A percentile compares a stretch with the other conserved stretches of the same genome.
phyloP scores from a whole-genome alignment of 768 basidiomycete genomes.

The Suillus subaureus region DNA sequence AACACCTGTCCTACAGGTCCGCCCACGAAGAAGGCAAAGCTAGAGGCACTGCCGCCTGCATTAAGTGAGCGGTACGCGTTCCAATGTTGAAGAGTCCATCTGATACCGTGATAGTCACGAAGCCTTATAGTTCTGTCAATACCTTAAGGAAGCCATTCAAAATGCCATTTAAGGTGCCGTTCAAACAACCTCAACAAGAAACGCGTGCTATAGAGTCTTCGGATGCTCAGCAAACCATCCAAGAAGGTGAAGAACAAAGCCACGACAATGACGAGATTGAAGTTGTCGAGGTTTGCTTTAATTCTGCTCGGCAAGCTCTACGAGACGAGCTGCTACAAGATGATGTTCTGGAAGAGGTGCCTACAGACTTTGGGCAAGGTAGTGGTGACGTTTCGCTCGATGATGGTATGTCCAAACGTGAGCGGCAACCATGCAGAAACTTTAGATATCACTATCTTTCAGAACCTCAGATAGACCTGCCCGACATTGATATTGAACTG shows the following conservation, averaged over 20 bases:
- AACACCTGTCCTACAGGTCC: conserved; percentile 16
- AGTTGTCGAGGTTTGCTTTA: conserved; percentile 6
- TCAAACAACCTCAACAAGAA: conserved; percentile 28
- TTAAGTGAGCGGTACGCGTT: conserved; percentile 22
- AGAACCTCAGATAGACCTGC: conserved; percentile 21
- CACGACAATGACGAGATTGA: conserved; percentile 4
- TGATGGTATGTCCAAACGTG: background rate
- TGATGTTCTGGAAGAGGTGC: background rate
- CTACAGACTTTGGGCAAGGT: background rate
- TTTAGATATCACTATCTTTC: background rate
- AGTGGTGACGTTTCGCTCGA: background rate
- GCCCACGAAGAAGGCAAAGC: conserved; percentile 24
- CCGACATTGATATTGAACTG: conserved; percentile 37
- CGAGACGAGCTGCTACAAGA: background rate
- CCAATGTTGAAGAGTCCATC: background rate
- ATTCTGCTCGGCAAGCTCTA: conserved; percentile 15
- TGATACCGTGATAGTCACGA: conserved; percentile 41
- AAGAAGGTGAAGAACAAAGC: background rate
- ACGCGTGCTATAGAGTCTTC: background rate
- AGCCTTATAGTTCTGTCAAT: conserved; percentile 43
- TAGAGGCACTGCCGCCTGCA: conserved; percentile 22
- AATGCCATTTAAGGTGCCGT: conserved; percentile 43
- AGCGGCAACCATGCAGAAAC: conserved; percentile 6
- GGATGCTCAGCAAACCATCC: background rate
- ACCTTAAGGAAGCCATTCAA: conserved; percentile 53